Percentiles rank a stretch among this genome's conserved stretches.
These are phyloP conservation scores for Blumeria hordei DNA, from an alignment of 2,329 filamentous ascomycete species.

Conservation along the genomic window DNA sequence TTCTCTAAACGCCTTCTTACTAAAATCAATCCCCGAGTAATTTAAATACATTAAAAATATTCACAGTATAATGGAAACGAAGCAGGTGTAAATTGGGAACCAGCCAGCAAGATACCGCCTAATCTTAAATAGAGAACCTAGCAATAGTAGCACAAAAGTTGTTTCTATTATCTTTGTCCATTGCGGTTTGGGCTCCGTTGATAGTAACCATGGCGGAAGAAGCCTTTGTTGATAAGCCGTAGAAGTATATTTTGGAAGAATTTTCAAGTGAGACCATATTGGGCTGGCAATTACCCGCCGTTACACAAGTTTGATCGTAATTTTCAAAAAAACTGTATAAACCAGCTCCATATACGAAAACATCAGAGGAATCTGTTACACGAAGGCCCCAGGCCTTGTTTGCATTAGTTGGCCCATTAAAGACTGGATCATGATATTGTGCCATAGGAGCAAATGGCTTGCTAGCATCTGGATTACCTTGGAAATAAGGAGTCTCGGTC, in stretches of 20 bases:
- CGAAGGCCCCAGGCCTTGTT: conserved; percentile 59
- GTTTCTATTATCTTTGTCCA: conserved; percentile 38
- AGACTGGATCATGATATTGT: conserved; percentile 42
- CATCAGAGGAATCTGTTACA: conserved; percentile 37
- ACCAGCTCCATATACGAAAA: conserved; percentile 49
- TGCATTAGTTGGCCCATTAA: conserved; percentile 20
- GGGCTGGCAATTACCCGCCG: conserved; percentile 44
- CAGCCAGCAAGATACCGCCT: background rate
- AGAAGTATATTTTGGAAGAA: conserved; percentile 33
- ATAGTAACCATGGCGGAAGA: conserved; percentile 47
- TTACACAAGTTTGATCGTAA: conserved; percentile 48
- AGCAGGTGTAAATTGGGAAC: background rate
- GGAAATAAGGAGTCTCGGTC: conserved; percentile 74
- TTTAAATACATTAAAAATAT: no score
- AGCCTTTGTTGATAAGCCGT: conserved; percentile 51
- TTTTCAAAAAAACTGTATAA: conserved; percentile 71
- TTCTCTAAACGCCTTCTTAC: no score
- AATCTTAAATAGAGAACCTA: conserved; percentile 17
- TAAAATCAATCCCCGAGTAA: no score
- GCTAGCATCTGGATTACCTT: conserved; percentile 54
- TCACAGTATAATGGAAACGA: background rate
- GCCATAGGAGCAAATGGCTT: conserved; percentile 36
- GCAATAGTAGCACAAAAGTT: conserved; percentile 39
- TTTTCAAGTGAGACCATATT: conserved; percentile 54
- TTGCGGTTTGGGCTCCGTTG: conserved; percentile 26